A percentile compares a stretch with the other conserved stretches of the same genome.
Evolutionary conservation across 495 filamentous ascomycete genomes (phyloP).

Genomic region (Podospora pseudocomata): DNA sequence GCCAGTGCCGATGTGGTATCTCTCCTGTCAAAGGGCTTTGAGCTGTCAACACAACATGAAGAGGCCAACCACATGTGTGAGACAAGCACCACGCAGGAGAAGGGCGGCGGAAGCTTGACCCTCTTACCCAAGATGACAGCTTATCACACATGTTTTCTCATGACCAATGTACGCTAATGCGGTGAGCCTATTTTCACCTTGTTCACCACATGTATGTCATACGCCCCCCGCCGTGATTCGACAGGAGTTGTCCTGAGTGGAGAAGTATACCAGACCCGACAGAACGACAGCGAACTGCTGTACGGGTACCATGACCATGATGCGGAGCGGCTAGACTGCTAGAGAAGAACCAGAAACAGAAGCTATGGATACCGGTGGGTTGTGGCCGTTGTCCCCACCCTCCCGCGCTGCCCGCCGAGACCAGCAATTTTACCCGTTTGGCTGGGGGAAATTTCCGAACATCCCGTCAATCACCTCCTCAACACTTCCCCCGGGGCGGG

Average conservation of each 20-base stretch:
- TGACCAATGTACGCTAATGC: not conserved
- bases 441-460: too few relatives aligned
- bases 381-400: too few relatives aligned
- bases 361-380: too few relatives aligned
- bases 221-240: not conserved
- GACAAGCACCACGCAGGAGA: not conserved
- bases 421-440: too few relatives aligned
- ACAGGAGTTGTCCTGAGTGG: not conserved
- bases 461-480: too few relatives aligned
- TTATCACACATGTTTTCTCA: not conserved
- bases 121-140: not conserved
- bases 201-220: not conserved
- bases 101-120: not conserved
- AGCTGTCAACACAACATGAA: not conserved
- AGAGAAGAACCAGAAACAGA: too few relatives aligned
- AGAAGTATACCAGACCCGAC: not conserved
- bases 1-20: not conserved
- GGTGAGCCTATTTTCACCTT: not conserved
- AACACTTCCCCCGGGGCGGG: too few relatives aligned
- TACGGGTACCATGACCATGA: too few relatives aligned
- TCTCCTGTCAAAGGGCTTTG: not conserved
- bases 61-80: not conserved
- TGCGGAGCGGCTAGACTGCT: too few relatives aligned
- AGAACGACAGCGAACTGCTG: not conserved
- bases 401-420: too few relatives aligned